phyloP scores from a whole-genome alignment of 1,284 basidiomycete species.

The Amylostereum chailletii region DNA sequence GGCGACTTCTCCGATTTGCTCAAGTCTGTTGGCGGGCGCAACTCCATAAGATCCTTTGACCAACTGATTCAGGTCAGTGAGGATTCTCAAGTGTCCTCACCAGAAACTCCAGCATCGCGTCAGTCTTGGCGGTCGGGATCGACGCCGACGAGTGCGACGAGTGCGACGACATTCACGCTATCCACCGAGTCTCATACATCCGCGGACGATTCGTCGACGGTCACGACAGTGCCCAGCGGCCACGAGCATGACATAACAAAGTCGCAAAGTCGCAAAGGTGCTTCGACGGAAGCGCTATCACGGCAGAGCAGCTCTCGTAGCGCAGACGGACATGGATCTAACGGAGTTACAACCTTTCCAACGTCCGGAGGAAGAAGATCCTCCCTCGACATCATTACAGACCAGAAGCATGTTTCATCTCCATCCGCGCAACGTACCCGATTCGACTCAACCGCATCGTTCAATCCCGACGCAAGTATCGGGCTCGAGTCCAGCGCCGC shows the following conservation, averaged over 20 bases:
- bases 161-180: background rate
- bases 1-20: slow-evolving; percentile 72
- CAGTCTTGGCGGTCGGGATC: background rate
- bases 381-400: background rate
- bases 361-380: slow-evolving; percentile 5
- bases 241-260: background rate
- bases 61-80: slow-evolving; percentile 22
- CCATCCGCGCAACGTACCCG: slow-evolving; percentile 10
- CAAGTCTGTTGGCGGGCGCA: slow-evolving; percentile 40
- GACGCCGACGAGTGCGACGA: slow-evolving; percentile 1
- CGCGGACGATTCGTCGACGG: background rate
- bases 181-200: background rate
- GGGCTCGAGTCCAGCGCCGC: slow-evolving; percentile 15
- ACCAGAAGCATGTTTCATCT: background rate
- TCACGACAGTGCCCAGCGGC: background rate
- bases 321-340: background rate
- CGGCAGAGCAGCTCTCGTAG: background rate
- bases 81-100: slow-evolving; percentile 17
- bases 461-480: slow-evolving; percentile 7
- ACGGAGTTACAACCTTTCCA: background rate
- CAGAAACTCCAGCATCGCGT: background rate
- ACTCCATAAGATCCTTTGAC: slow-evolving; percentile 34
- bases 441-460: slow-evolving; percentile 15
- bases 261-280: background rate
- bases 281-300: background rate